Percentiles rank a stretch among this genome's conserved stretches.
Conservation (phyloP, 176 grass and related monocot genomes). For the Bonia amplexicaulis region DNA sequence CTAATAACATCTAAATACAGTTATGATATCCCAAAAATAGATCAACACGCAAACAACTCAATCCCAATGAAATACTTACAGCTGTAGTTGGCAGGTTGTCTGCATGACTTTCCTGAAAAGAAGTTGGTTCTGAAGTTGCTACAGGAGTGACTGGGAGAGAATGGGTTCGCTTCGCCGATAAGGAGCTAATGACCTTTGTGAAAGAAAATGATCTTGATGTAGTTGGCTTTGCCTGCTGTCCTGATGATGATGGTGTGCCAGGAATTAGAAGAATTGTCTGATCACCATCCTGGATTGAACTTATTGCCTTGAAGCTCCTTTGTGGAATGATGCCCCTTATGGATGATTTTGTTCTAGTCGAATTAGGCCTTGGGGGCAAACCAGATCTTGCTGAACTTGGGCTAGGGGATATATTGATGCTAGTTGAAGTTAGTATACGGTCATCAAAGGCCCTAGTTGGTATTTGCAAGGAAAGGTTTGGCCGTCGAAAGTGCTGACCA, state of each 20-base stretch:
- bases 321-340: conserved; percentile 49
- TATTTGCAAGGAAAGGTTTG: conserved; percentile 66
- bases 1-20: not conserved
- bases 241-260: conserved; percentile 42
- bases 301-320: conserved; percentile 54
- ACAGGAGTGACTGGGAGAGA: conserved; percentile 77
- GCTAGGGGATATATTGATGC: conserved; percentile 44
- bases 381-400: conserved; percentile 54
- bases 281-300: conserved; percentile 43
- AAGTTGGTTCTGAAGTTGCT: conserved; percentile 19
- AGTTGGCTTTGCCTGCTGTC: conserved; percentile 41
- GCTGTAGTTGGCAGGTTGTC: conserved; percentile 37
- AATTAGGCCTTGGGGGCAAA: conserved; percentile 59
- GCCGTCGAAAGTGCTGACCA: not conserved
- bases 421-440: conserved; percentile 35
- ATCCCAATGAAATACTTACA: conserved; percentile 39
- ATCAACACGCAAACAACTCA: not conserved
- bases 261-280: conserved; percentile 53
- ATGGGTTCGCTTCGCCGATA: conserved; percentile 51
- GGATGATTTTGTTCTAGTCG: conserved; percentile 68
- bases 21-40: not conserved
- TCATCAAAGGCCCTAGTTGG: conserved; percentile 57
- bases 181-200: conserved; percentile 52
- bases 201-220: conserved; percentile 60
- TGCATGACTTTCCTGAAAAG: conserved; percentile 35